Base-by-base conservation (phyloP, 2,329 filamentous ascomycete species). In the Colletotrichum gloeosporioides region DNA sequence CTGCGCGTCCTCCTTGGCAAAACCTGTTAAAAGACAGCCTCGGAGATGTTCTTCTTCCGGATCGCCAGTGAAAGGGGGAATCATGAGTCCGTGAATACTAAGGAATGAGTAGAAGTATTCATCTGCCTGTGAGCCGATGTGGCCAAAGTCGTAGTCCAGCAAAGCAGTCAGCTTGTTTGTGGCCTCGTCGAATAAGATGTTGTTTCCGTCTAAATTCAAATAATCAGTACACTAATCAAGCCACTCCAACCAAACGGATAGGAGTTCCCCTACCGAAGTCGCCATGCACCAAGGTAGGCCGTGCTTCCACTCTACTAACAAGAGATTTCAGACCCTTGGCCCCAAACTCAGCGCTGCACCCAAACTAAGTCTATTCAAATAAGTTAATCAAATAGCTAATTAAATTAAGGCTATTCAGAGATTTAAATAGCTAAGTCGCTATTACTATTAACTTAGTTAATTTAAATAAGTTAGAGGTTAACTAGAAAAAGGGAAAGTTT, bases 1-100 rank as follows among this genome's bases (percentile, higher is more conserved):
- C 39, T 49, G 39, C 1, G n/a, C 39, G 1, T 49, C 39, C 18
- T 3, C 18, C 0, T 49, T 0, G 18, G 9, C 22, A 18, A 49
- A n/a, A 49, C 39, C 39, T 18, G 4, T 49, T 0, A 49, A 5
- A 49, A 49, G 18, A 49, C 39, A 49, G 0, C 1, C 1, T 3
- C 39, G 39, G 12, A 49, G 18, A 0, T 7, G 39, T 49, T 49
- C 39, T 49, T 49, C 18, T 7, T 49, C 39, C 2, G 39, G 18
- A 12, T 49, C 2, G 5, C 18, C 18, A 3, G 18, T 49, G 18
- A 49, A 49, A n/a, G 39, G 39, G 18, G 18, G 39, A n/a, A n/a
- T 49, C 18, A 49, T 4, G 0, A n/a, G 39, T n/a, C 39, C 39
- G 9, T 49, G 39, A 10, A 49, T 49, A 49, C 39, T 6, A n/a